Evolutionary conservation across 2,329 filamentous ascomycete species (phyloP).

Genomic region (Thermochaetoides dissita): DNA sequence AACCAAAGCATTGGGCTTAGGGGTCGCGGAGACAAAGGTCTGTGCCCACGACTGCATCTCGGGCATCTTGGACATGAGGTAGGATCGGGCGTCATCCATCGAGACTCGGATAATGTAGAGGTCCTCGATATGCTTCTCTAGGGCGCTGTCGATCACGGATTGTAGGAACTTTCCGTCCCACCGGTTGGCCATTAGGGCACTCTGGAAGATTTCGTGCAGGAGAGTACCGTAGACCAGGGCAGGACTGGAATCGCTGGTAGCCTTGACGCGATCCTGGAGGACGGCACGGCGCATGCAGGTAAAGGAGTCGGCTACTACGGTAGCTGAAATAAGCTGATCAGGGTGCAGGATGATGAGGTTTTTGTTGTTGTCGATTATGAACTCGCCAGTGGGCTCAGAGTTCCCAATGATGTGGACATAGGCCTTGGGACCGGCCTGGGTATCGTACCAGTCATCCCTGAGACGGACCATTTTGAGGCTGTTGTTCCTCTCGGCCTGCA

Average conservation of each 20-base stretch:
- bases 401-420: constrained; percentile 78
- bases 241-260: constrained; percentile 64
- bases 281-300: constrained; percentile 81
- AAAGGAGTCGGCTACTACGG: constrained; percentile 92
- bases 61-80: constrained; percentile 70
- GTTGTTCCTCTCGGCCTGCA: constrained; percentile 63
- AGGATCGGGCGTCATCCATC: constrained; percentile 56
- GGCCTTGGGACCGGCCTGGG: constrained; percentile 56
- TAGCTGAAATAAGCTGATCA: constrained; percentile 88
- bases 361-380: constrained; percentile 66
- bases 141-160: constrained; percentile 50
- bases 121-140: constrained; percentile 72
- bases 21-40: constrained; percentile 59
- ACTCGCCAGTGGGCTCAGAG: constrained; percentile 57
- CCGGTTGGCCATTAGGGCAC: constrained; percentile 66
- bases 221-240: constrained; percentile 86
- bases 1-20: constrained; percentile 53
- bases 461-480: constrained; percentile 56
- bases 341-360: constrained; percentile 87
- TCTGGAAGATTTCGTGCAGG: constrained; percentile 89
- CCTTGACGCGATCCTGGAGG: constrained; percentile 87
- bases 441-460: constrained; percentile 77
- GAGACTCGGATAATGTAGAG: constrained; percentile 76
- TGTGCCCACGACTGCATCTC: constrained; percentile 74
- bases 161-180: constrained; percentile 62